Evolutionary conservation across 345 rosid species (phyloP), one percentile per base, ranked within the genome.

Genomic region (Pistacia integerrima): DNA sequence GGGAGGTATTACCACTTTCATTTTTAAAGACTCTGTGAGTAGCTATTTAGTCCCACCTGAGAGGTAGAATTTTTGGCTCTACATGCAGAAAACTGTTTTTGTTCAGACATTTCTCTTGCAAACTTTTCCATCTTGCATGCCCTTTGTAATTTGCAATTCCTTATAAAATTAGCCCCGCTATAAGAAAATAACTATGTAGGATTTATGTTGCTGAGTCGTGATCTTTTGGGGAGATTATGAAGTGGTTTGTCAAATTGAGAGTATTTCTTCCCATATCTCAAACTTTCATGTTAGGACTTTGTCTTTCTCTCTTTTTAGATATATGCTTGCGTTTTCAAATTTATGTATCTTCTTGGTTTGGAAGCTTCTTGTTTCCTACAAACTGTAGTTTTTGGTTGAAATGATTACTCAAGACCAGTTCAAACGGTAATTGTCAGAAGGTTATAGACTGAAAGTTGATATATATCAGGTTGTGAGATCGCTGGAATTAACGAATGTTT

Each of bases 1-100:
- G 99, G 98, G 96, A 93, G 96, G 98, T 94, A 90, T 69, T 74
- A 52, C 59, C 48, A 18, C 30, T 74, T 76, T 62, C 59, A 71
- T 35, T 4, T 57, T 44, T 20, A 38, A 28, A 41, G 64, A 12
- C 9, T 62, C 30, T 35, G 54, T 74, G 54, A 8, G 18, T 22
- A 25, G 77, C 30, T 48, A 16, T 30, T 20, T 55, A 8, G 49
- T 65, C 28, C 17, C 1, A 22, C 3, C 69, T 49, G 46, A 9
- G 49, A 64, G 44, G 71, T 64, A 22, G 35, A 52, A 52, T 44
- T 11, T 30, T n/a, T 3, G 12, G 20, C 18, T 7, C 28, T 71
- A 11, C 54, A 38, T 72, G 55, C 69, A 17, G 68, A 73, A 49
- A 48, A 16, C n/a, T 25, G 56, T 12, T 38, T 38, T 38, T 6